phyloP scores from a whole-genome alignment of 768 basidiomycete genomes.

The Amanita rimosa region DNA sequence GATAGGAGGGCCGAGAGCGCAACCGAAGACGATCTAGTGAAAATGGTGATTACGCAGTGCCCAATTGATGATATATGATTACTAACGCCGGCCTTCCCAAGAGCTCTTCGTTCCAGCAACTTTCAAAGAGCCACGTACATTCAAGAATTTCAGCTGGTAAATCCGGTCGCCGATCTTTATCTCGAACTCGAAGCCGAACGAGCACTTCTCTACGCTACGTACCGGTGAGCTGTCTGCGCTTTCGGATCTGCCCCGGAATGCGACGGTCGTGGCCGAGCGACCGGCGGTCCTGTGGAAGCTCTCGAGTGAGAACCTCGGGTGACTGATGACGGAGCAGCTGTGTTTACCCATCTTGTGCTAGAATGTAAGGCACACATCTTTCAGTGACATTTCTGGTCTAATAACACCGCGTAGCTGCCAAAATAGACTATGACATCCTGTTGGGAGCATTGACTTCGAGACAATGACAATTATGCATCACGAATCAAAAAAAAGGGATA shows the following conservation, averaged over 20 bases:
- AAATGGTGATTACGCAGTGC: too few relatives aligned
- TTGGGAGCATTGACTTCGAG: constrained; percentile 34
- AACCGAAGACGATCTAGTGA: too few relatives aligned
- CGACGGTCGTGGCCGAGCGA: constrained; percentile 72
- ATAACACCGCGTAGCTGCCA: constrained; percentile 43
- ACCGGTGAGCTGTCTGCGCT: constrained; percentile 83
- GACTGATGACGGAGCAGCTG: constrained; percentile 53
- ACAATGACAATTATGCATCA: constrained; percentile 10
- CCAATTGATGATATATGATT: too few relatives aligned
- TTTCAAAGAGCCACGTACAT: neutral
- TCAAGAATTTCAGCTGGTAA: neutral
- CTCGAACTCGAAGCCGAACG: neutral
- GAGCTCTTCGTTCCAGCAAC: neutral
- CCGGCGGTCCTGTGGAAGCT: constrained; percentile 78
- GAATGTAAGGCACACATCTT: constrained; percentile 43
- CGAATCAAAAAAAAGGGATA: neutral
- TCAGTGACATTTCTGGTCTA: constrained; percentile 14
- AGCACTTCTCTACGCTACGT: neutral
- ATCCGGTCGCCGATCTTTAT: neutral
- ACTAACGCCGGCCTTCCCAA: neutral
- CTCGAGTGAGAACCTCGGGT: constrained; percentile 40
- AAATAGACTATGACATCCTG: constrained; percentile 55
- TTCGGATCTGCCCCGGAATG: constrained; percentile 70
- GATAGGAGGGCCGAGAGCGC: too few relatives aligned
- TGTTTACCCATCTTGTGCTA: constrained; percentile 56